Percentiles rank a stretch among this genome's conserved stretches.
Conservation (phyloP, 2,329 filamentous ascomycete genomes). For the Fusarium sterilihyphosum region DNA sequence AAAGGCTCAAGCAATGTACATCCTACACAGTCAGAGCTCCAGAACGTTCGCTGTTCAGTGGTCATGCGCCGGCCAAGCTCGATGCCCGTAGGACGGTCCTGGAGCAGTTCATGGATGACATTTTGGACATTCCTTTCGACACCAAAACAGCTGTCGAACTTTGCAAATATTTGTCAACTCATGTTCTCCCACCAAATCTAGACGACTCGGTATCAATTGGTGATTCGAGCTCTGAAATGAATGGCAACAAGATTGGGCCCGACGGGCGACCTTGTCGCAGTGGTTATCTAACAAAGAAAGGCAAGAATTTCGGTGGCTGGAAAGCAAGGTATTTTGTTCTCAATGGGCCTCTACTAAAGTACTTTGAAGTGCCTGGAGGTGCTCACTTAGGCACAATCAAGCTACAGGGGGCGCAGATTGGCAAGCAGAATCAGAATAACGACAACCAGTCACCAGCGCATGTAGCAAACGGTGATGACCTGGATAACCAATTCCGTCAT, state of each 20-base stretch:
- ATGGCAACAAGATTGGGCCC: constrained; percentile 58
- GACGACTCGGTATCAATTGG: constrained; percentile 60
- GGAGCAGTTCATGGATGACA: constrained; percentile 84
- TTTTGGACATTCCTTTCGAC: constrained; percentile 85
- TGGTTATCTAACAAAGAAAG: constrained; percentile 94
- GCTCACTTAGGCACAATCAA: constrained; percentile 94
- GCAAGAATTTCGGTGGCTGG: constrained; percentile 99
- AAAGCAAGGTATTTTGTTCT: constrained; percentile 79
- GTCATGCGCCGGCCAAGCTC: constrained; percentile 92
- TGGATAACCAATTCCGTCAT: constrained; percentile 94
- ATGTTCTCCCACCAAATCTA: constrained; percentile 69
- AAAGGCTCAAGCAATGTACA: constrained; percentile 79
- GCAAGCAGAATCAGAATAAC: constrained; percentile 75
- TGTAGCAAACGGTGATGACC: constrained; percentile 70
- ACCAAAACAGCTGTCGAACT: constrained; percentile 80
- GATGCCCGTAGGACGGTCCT: constrained; percentile 85
- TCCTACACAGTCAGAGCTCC: constrained; percentile 80
- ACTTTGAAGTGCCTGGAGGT: constrained; percentile 91
- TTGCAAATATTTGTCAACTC: constrained; percentile 84
- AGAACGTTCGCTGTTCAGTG: constrained; percentile 86
- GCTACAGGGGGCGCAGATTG: constrained; percentile 89
- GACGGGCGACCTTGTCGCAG: constrained; percentile 78
- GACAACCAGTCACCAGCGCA: constrained; percentile 69
- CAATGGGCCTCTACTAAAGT: constrained; percentile 75
- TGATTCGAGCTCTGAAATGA: constrained; percentile 39